These are phyloP conservation scores for Verticillium tricorpus DNA, from an alignment of 2,329 filamentous ascomycete species.

Conservation along the genomic window DNA sequence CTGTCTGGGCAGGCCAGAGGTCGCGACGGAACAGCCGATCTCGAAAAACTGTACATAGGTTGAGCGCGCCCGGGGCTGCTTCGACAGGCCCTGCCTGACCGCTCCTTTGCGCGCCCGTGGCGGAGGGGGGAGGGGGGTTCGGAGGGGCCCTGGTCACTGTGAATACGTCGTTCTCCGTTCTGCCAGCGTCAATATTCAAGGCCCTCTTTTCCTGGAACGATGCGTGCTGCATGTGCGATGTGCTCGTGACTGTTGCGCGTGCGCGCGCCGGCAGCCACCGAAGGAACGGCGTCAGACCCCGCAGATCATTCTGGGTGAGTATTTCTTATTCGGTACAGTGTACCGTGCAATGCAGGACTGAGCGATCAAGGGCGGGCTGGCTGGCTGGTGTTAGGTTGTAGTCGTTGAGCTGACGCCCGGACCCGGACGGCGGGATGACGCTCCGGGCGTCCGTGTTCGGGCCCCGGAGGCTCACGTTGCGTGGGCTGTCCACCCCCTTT, in stretches of 20 bases:
- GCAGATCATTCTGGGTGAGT: background rate
- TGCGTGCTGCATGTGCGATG: background rate
- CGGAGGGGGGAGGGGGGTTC: constrained; percentile 19
- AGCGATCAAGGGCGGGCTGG: background rate
- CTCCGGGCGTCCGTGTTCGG: background rate
- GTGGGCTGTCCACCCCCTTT: background rate
- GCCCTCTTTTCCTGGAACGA: background rate
- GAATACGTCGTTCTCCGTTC: background rate
- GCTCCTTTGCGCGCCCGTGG: background rate
- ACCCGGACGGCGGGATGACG: background rate
- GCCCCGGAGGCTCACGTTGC: background rate
- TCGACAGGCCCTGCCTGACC: background rate
- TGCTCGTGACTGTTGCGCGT: background rate
- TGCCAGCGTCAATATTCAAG: background rate
- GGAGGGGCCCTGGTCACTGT: background rate
- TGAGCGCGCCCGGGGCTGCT: background rate
- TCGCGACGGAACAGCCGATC: background rate
- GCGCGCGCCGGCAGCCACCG: background rate
- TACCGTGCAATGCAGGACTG: background rate
- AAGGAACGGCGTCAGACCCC: background rate
- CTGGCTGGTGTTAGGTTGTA: background rate
- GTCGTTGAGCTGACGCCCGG: background rate
- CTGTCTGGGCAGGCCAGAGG: background rate
- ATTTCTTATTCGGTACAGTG: background rate
- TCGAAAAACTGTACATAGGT: background rate